These are phyloP conservation scores for Globisporangium cystogenes DNA, from an alignment of 352 stramenopile species.

Conservation along the genomic window DNA sequence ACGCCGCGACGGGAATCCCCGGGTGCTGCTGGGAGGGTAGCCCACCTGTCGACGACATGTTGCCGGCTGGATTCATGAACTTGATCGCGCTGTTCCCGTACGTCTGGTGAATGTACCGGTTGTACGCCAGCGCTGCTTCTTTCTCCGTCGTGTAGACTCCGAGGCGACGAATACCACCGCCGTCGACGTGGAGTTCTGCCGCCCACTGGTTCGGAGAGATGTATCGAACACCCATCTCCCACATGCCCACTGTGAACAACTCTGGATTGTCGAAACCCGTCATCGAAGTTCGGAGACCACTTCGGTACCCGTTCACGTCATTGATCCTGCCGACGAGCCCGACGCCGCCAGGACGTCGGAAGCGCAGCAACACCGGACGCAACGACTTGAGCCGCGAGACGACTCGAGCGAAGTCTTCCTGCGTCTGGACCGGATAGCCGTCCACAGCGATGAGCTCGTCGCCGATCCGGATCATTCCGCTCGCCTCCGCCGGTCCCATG, in stretches of 20 bases:
- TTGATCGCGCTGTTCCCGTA: slow-evolving; percentile 75
- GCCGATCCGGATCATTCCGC: slow-evolving; percentile 66
- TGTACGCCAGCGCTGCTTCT: slow-evolving; percentile 81
- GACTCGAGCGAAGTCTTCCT: slow-evolving; percentile 80
- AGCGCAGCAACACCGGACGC: slow-evolving; percentile 72
- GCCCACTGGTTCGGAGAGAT: slow-evolving; percentile 70
- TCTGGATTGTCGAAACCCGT: slow-evolving; percentile 67
- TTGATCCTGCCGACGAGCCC: slow-evolving; percentile 29
- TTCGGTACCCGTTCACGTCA: slow-evolving; percentile 48
- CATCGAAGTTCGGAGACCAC: slow-evolving; percentile 58
- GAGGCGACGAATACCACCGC: slow-evolving; percentile 69
- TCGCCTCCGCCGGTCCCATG: slow-evolving; percentile 77
- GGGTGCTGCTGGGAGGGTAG: slow-evolving; percentile 9
- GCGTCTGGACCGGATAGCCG: slow-evolving; percentile 61
- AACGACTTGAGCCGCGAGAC: slow-evolving; percentile 80
- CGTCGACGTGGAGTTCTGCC: slow-evolving; percentile 78
- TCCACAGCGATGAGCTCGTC: slow-evolving; percentile 85
- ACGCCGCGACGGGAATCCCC: slow-evolving; percentile 44
- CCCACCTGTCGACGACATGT: slow-evolving; percentile 6
- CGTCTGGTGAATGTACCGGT: slow-evolving; percentile 81
- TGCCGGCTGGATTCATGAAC: slow-evolving; percentile 83
- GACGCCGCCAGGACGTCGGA: slow-evolving; percentile 45
- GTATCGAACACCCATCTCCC: slow-evolving; percentile 81
- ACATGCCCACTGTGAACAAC: slow-evolving; percentile 73
- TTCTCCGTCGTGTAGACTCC: slow-evolving; percentile 67